These are phyloP conservation scores for Balansia obtecta DNA, from an alignment of 2,329 filamentous ascomycete genomes.

Conservation along the genomic window DNA sequence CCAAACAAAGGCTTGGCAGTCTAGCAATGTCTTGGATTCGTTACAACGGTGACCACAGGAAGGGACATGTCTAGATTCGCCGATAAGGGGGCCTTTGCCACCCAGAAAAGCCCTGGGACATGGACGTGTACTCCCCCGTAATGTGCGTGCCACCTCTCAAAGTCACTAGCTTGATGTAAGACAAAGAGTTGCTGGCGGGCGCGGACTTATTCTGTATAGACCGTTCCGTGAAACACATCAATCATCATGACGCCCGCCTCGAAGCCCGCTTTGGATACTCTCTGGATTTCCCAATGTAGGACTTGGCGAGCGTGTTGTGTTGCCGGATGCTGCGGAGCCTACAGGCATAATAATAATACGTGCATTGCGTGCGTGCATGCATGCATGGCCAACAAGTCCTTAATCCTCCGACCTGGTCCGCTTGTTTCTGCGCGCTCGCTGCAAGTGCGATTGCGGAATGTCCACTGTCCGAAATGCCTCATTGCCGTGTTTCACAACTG, in stretches of 20 bases:
- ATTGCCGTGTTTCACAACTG: too few relatives aligned
- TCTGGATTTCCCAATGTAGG: not conserved
- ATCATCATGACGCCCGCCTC: too few relatives aligned
- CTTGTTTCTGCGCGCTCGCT: not conserved
- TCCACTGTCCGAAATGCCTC: not conserved
- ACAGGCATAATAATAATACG: not conserved
- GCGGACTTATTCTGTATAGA: not conserved
- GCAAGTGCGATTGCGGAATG: not conserved
- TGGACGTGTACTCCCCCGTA: not conserved
- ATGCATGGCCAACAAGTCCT: too few relatives aligned
- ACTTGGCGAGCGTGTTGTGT: not conserved
- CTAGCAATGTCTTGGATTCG: conserved; percentile 1
- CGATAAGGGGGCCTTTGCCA: not conserved
- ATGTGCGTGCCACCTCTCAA: not conserved
- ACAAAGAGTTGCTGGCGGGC: not conserved
- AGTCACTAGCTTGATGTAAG: not conserved
- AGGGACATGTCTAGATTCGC: not conserved
- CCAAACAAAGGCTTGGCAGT: conserved; percentile 2
- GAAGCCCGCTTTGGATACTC: too few relatives aligned
- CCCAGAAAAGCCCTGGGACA: not conserved
- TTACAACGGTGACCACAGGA: not conserved
- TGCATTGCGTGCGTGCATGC: too few relatives aligned
- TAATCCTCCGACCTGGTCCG: not conserved
- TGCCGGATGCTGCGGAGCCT: not conserved
- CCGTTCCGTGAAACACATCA: too few relatives aligned